These are phyloP conservation scores for Pseudofabraea citricarpa DNA, from an alignment of 2,329 filamentous ascomycete genomes.

Conservation along the genomic window DNA sequence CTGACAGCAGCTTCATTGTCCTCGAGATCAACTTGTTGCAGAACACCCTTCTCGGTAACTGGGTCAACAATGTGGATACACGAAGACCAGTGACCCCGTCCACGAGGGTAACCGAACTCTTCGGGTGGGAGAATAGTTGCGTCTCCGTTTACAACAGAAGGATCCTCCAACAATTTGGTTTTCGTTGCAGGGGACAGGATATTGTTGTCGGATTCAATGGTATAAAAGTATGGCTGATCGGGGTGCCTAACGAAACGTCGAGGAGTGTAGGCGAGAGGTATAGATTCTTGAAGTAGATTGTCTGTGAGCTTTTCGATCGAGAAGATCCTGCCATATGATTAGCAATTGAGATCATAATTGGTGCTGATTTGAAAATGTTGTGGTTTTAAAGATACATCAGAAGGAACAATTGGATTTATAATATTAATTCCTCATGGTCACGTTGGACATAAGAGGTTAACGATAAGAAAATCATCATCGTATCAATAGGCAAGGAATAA, in stretches of 20 bases:
- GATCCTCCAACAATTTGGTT: conserved; percentile 68
- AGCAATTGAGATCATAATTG: conserved; percentile 21
- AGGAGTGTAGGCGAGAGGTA: conserved; percentile 85
- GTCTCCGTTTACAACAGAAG: conserved; percentile 66
- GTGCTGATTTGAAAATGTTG: conserved; percentile 4
- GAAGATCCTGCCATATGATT: conserved; percentile 68
- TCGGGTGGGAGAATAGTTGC: conserved; percentile 65
- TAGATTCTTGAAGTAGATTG: conserved; percentile 80
- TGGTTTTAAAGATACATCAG: conserved; percentile 54
- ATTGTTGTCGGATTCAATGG: conserved; percentile 90
- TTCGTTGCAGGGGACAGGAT: conserved; percentile 77
- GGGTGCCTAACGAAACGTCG: conserved; percentile 84
- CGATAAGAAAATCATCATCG: conserved; percentile 39
- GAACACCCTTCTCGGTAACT: conserved; percentile 63
- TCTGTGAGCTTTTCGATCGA: conserved; percentile 82
- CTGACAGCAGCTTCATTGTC: conserved; percentile 92
- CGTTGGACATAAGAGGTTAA: conserved; percentile 28
- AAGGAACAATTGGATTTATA: conserved; percentile 92
- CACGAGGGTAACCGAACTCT: conserved; percentile 86
- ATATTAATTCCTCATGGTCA: conserved; percentile 48
- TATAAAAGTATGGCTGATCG: conserved; percentile 85
- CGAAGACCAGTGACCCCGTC: conserved; percentile 85
- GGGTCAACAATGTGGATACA: conserved; percentile 93
- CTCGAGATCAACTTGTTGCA: conserved; percentile 75
- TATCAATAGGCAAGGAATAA: conserved; percentile 16